These are phyloP conservation scores for Fraxinus albicans DNA, from an alignment of 305 asterid genomes.

Conservation along the genomic window DNA sequence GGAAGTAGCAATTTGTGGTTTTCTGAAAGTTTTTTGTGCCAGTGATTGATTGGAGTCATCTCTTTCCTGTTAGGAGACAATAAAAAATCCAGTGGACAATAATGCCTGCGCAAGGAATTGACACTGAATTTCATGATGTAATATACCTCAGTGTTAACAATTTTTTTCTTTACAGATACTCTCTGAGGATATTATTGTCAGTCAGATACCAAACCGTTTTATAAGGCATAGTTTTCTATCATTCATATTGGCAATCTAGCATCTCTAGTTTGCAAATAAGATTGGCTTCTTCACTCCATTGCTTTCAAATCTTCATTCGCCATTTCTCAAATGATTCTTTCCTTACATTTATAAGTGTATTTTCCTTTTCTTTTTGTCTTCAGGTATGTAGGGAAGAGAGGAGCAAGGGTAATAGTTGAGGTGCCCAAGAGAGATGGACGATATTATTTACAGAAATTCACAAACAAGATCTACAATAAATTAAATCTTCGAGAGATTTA, in stretches of 20 bases:
- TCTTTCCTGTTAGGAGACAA: not conserved
- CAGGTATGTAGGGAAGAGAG: not conserved
- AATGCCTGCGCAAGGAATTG: not conserved
- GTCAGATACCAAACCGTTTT: not conserved
- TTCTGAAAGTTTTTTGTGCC: conserved; percentile 7
- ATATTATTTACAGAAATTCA: not conserved
- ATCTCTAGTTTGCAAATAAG: not conserved
- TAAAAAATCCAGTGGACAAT: conserved; percentile 9
- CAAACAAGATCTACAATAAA: conserved; percentile 8
- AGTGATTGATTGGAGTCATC: not conserved
- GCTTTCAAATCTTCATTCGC: not conserved
- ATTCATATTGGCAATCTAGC: not conserved
- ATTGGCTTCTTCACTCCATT: not conserved
- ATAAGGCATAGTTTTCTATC: not conserved
- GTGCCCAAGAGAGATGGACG: not conserved
- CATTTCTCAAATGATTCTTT: not conserved
- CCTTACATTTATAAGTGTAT: not conserved
- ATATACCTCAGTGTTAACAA: not conserved
- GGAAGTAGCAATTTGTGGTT: conserved; percentile 8
- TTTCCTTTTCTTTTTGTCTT: not conserved
- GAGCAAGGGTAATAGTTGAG: not conserved
- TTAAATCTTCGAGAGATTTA: conserved; percentile 7
- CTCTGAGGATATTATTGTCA: not conserved
- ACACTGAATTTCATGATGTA: conserved; percentile 2
- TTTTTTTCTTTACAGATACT: no score